A percentile compares a stretch with the other conserved stretches of the same genome.
Conservation (phyloP, 108 stramenopile species). For the Stephanodiscus triporus region DNA sequence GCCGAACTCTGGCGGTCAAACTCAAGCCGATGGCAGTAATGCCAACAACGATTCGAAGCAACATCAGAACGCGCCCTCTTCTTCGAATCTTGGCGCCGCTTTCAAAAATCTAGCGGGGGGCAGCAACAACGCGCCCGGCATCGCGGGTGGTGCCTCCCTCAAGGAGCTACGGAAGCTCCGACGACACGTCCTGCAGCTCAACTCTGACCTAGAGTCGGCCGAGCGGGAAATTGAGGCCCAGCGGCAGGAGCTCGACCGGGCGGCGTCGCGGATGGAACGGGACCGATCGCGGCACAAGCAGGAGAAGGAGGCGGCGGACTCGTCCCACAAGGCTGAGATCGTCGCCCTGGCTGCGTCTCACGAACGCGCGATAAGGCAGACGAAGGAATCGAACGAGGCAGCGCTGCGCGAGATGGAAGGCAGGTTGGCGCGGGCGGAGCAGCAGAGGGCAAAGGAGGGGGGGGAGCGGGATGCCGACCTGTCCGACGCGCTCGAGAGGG, state of each 20-base stretch:
- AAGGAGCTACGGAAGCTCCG: slow-evolving; percentile 73
- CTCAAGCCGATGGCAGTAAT: background rate
- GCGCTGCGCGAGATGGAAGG: slow-evolving; percentile 58
- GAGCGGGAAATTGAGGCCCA: slow-evolving; percentile 81
- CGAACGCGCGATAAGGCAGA: slow-evolving; percentile 59
- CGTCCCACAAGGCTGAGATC: slow-evolving; percentile 56
- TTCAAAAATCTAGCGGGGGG: background rate
- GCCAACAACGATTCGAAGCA: background rate
- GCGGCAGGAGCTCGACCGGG: slow-evolving; percentile 74
- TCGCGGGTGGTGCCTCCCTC: background rate
- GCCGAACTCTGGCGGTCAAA: background rate
- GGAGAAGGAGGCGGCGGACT: slow-evolving; percentile 58
- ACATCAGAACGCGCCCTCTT: background rate
- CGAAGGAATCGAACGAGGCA: slow-evolving; percentile 49
- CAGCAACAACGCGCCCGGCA: background rate
- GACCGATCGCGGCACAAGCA: slow-evolving; percentile 68
- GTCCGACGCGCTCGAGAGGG: slow-evolving; percentile 63
- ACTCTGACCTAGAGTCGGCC: slow-evolving; percentile 70
- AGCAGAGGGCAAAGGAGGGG: slow-evolving; percentile 63
- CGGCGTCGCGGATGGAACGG: slow-evolving; percentile 77
- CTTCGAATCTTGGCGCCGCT: background rate
- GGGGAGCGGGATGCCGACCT: slow-evolving; percentile 79
- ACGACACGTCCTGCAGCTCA: slow-evolving; percentile 78
- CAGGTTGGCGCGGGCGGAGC: slow-evolving; percentile 38
- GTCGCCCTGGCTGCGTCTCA: slow-evolving; percentile 51